Evolutionary conservation across 1,284 basidiomycete genomes (phyloP), one percentile per base, ranked within the genome.

Genomic region (Irpex sp.): DNA sequence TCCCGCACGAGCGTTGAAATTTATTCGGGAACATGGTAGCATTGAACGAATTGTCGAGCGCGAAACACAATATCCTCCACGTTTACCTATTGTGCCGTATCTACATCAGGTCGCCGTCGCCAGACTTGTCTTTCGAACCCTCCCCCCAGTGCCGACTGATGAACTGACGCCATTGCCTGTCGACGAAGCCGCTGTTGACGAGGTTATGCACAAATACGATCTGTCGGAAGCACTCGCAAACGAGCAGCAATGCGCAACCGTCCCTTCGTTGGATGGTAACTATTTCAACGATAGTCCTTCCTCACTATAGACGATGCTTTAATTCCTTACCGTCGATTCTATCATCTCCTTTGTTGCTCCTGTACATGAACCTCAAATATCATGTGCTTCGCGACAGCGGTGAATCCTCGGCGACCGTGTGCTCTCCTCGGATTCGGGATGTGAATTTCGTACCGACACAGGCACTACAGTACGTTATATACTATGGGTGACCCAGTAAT

Each of bases 21-120:
- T 92, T 63, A 90, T 97, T 58, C 79, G 81, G 54, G 74, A 83
- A 66, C 77, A 94, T 70, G 86, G 86, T 1, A 81, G 82, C 6
- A 95, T 96, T 68, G 94, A 95, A 74, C 75, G 77, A 1, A 79
- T 95, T 49, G 72, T 96, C 7, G 78, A 82, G 54, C 71, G 76
- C 26, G 85, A 90, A 70, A 76, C 72, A 3, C 83, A 80, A 67
- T 89, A 81, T 68, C 75, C 81, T 0, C 83, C 82, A 0, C 78
- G 79, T 5, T 63, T 80, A 5, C 69, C 83, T 0, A 67, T 70
- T 2, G 66, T 77, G 1, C 78, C 74, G 7, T 93, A 93, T 69
- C 73, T 93, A 5, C 77, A 79, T 2, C 83, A 88, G 65, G 81
- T 93, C 0, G 76, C 76, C 50, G 69, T 79, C 4, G 91, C 88